phyloP scores from a whole-genome alignment of 2,329 filamentous ascomycete species.

The Alternaria dauci region DNA sequence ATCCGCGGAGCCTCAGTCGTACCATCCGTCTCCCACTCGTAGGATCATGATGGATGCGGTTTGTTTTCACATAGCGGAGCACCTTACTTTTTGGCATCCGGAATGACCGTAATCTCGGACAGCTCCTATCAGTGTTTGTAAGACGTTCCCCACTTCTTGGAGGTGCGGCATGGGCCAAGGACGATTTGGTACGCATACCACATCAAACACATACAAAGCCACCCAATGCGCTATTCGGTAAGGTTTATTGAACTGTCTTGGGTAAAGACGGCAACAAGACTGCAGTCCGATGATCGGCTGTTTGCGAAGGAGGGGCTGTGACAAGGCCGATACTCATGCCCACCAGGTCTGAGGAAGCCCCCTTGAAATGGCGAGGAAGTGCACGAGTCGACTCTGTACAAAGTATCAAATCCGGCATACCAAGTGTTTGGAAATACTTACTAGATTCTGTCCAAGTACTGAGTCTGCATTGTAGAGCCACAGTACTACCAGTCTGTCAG shows the following conservation, averaged over 20 bases:
- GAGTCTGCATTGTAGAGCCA: background rate
- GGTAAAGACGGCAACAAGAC: background rate
- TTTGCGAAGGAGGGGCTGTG: background rate
- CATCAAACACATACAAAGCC: background rate
- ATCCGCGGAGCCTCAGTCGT: constrained; percentile 2
- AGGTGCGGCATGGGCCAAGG: background rate
- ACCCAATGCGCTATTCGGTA: background rate
- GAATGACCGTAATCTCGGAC: background rate
- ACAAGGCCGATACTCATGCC: too few species aligned
- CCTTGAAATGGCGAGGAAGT: background rate
- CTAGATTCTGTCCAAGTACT: background rate
- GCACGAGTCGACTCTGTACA: background rate
- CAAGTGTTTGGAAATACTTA: background rate
- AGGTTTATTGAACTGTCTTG: background rate
- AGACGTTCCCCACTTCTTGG: constrained; percentile 4
- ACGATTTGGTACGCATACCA: background rate
- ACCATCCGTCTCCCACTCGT: background rate
- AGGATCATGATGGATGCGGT: background rate
- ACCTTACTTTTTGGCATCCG: constrained; percentile 3
- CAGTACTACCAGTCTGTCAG: background rate
- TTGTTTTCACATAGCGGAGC: background rate
- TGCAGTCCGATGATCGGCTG: background rate
- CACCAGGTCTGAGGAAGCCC: background rate
- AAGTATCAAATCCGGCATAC: background rate
- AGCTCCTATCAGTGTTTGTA: background rate